Evolutionary conservation across 2,329 filamentous ascomycete genomes (phyloP), one percentile per base, ranked within the genome.

Genomic region (Verticillium tricorpus): DNA sequence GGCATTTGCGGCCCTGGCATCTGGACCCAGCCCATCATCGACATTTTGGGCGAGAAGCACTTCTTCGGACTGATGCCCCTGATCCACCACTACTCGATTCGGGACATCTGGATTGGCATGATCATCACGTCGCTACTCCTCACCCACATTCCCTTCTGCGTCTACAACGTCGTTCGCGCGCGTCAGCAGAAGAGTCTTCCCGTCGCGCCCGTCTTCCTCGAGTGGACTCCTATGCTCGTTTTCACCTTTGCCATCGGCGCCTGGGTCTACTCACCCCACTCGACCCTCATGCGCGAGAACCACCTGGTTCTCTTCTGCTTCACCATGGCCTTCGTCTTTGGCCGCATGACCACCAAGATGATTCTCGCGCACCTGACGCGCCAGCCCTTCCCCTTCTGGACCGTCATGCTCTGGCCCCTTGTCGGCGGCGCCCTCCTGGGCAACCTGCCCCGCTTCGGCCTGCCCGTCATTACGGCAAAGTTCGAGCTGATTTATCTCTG

Each of bases 341-440:
- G 95, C 39, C 90, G 95, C 68, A 93, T 99, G 89, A 98, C 95
- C 0, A 99, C 95, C 45, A 99, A 98, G 81, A 98, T 98, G 76
- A 99, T 99, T 72, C 87, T 99, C 19, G 94, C 95, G 2, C 95
- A 99, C 76, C 82, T 99, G 59, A 95, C 95, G 2, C 87, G 87
- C 65, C 95, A 98, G 74, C 91, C 94, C 3, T 99, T 98, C 77
- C 95, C 95, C 1, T 96, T 91, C 83, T 98, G 93, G 93, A 98
- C 95, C 12, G 85, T 95, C 57, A 91, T 98, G 85, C 83, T 98
- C 40, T 87, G 85, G 37, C 95, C 95, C 8, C 87, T 99, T 45
- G 84, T 97, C 57, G 90, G 91, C 58, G 95, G 95, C 60, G 93
- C 93, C 7, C 70, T 94, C 1, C 78, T 98, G 50, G 89, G 86